Evolutionary conservation across 2,329 filamentous ascomycete species (phyloP), one percentile per base, ranked within the genome.

Genomic region (Aureobasidium namibiae): DNA sequence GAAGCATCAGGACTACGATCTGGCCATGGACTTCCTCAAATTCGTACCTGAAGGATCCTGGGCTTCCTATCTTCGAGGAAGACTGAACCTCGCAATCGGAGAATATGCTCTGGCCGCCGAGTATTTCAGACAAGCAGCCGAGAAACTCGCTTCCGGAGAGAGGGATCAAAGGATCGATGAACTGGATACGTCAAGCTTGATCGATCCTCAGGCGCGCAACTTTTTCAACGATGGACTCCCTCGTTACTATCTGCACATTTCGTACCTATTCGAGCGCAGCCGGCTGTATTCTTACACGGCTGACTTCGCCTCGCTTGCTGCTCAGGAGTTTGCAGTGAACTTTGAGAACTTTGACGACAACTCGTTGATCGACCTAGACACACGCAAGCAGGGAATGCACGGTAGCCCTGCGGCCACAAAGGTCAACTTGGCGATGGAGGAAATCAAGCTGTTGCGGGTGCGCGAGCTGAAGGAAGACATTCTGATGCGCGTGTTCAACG

Each of bases 171-270:
- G 61, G 23, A 74, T 72, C 64, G 68, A 73, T 34, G 62, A 64
- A 13, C 52, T 62, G 23, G 75, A 79, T 61, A 80, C 77, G 8
- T 75, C 77, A 44, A 83, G 84, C 9, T 81, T 96, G 14, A 79
- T 97, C 23, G 85, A 88, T 57, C 84, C 90, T 24, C 84, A 86
- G 2, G 90, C 96, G 64, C 87, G 86, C 13, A 77, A 79, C 56
- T 76, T 70, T 56, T 85, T 87, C 68, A 80, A 91, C 68, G 83
- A 83, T 59, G 94, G 92, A 1, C 79, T 92, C 41, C 82, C 90
- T 5, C 85, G 83, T 63, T 99, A 96, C 74, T 95, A 95, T 72
- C 84, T 87, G 42, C 94, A 99, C 70, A 82, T 97, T 53, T 82
- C 92, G 13, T 80, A 84, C 21, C 79, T 99, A 1, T 97, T 89